Percentiles rank a stretch among this genome's conserved stretches.
These are phyloP conservation scores for Prunus mira DNA, from an alignment of 306 rosid species.

Conservation along the genomic window DNA sequence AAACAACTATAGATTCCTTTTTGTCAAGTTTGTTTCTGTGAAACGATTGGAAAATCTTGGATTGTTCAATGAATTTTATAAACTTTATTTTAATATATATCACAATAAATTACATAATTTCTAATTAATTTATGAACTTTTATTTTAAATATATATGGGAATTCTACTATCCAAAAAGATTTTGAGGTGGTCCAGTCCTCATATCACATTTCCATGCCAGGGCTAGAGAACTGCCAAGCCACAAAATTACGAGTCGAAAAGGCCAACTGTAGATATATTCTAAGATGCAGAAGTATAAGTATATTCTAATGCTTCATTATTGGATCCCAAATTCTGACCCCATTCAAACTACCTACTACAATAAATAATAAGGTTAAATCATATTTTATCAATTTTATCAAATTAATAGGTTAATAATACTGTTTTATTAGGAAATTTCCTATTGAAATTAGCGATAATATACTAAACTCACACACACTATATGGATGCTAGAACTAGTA, in stretches of 20 bases:
- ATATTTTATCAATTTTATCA: neutral
- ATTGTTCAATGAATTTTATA: too few relatives aligned
- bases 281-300: neutral
- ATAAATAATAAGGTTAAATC: neutral
- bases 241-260: neutral
- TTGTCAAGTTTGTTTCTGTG: too few relatives aligned
- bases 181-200: neutral
- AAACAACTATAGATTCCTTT: too few relatives aligned
- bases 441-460: fast-evolving
- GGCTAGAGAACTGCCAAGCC: neutral
- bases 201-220: neutral
- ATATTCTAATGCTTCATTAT: too few relatives aligned
- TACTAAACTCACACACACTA: too few relatives aligned
- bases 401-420: neutral
- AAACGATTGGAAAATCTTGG: too few relatives aligned
- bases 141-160: too few relatives aligned
- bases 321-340: neutral
- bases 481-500: fast-evolving
- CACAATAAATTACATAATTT: too few relatives aligned
- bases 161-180: too few relatives aligned
- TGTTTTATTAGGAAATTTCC: fast-evolving
- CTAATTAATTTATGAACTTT: too few relatives aligned
- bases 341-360: neutral
- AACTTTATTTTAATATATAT: too few relatives aligned
- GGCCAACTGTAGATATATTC: neutral